Conservation (phyloP, 805 yeast species). For the Ogataea ganodermae region DNA sequence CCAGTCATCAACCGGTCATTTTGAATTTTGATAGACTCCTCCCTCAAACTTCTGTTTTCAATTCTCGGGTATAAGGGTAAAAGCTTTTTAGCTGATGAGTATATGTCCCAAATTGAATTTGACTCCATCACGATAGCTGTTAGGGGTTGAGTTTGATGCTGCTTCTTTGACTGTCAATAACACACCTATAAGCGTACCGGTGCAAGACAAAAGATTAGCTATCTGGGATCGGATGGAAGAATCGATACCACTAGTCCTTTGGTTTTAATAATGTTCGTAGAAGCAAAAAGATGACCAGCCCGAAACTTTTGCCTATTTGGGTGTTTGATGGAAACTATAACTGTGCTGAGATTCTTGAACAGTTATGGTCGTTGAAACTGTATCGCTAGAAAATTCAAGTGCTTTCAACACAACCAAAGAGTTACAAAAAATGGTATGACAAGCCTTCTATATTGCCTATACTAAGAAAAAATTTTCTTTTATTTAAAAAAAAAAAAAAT, state of each 20-base stretch:
- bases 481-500: neutral
- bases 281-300: too few relatives aligned
- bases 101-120: constrained; percentile 40
- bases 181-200: too few relatives aligned
- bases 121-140: constrained; percentile 25
- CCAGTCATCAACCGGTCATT: constrained; percentile 9
- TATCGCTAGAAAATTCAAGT: too few relatives aligned
- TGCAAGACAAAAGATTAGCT: too few relatives aligned
- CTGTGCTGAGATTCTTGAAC: too few relatives aligned
- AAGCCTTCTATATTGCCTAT: neutral
- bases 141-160: neutral
- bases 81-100: constrained; percentile 34
- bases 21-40: constrained; percentile 32
- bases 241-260: too few relatives aligned
- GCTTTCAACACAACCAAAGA: neutral
- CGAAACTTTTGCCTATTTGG: too few relatives aligned
- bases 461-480: neutral
- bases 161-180: too few relatives aligned
- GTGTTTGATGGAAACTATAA: too few relatives aligned
- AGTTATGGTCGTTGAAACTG: too few relatives aligned
- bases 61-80: constrained; percentile 38
- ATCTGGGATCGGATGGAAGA: too few relatives aligned
- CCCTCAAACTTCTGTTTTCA: constrained; percentile 33
- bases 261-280: too few relatives aligned
- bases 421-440: neutral